Conservation (phyloP, 140 eudicot genomes). For the Ambrosia hybrid region DNA sequence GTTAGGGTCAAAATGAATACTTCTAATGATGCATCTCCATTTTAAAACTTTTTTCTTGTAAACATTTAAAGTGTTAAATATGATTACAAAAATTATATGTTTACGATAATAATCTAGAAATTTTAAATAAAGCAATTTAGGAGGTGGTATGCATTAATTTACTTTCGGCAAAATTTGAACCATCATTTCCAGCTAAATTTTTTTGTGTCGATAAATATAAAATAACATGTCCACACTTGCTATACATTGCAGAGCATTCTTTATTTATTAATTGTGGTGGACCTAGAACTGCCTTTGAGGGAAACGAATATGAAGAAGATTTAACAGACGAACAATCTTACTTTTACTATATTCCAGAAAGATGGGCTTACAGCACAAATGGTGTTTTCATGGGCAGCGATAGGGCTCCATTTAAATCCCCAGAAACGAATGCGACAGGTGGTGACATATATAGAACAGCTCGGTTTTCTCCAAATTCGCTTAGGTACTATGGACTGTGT, state of each 20-base stretch:
- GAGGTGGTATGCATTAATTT: too few species aligned
- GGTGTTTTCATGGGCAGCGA: conserved; percentile 55
- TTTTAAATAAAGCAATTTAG: too few species aligned
- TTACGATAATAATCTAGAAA: too few species aligned
- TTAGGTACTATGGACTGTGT: conserved; percentile 77
- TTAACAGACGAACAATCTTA: conserved; percentile 37
- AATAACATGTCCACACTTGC: too few species aligned
- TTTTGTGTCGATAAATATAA: too few species aligned
- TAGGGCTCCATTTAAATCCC: conserved; percentile 23
- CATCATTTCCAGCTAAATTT: too few species aligned
- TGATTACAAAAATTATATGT: too few species aligned
- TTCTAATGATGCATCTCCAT: too few species aligned
- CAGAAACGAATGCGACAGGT: conserved; percentile 21
- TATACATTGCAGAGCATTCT: conserved; percentile 49
- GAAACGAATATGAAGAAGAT: conserved; percentile 58
- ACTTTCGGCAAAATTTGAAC: too few species aligned
- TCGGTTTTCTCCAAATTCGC: conserved; percentile 70
- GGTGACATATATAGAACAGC: conserved; percentile 56
- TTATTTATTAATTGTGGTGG: conserved; percentile 87
- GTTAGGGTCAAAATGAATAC: too few species aligned
- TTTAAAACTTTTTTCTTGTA: too few species aligned
- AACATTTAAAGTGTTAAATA: too few species aligned
- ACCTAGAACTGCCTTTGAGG: conserved; percentile 31
- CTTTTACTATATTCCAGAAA: conserved; percentile 36
- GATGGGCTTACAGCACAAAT: conserved; percentile 79